A percentile compares a stretch with the other conserved stretches of the same genome.
phyloP scores from a whole-genome alignment of 2,329 filamentous ascomycete genomes.

The Botryotinia convoluta region DNA sequence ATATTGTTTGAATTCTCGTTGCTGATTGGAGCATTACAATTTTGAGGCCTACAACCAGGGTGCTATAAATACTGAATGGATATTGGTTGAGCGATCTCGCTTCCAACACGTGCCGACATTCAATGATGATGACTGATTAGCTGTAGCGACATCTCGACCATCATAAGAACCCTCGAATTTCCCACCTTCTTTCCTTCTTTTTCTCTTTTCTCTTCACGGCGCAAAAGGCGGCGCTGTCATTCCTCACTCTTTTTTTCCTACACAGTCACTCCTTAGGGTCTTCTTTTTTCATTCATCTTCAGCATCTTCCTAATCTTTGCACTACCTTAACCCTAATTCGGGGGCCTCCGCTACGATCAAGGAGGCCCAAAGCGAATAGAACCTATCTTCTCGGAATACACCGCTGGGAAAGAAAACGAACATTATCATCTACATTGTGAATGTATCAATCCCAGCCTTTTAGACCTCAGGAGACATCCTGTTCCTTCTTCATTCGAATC shows the following conservation, averaged over 20 bases:
- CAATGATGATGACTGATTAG: background rate
- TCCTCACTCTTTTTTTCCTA: background rate
- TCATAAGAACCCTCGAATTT: constrained; percentile 5
- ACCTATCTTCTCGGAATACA: constrained; percentile 6
- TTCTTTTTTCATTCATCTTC: background rate
- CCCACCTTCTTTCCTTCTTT: background rate
- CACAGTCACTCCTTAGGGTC: background rate
- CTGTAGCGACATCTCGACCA: background rate
- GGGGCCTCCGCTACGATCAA: constrained; percentile 13
- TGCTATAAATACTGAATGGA: background rate
- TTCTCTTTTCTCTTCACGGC: constrained; percentile 7
- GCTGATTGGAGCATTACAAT: background rate
- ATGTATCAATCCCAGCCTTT: constrained; percentile 18
- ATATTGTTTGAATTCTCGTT: background rate
- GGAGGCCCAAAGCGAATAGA: constrained; percentile 18
- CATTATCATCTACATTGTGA: background rate
- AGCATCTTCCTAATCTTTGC: background rate
- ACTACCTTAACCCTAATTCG: background rate
- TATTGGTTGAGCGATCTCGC: constrained; percentile 5
- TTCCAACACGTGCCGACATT: background rate
- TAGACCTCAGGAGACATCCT: constrained; percentile 13
- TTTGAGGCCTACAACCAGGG: constrained; percentile 12
- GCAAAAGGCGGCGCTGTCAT: constrained; percentile 10
- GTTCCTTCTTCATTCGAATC: background rate
- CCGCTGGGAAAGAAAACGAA: constrained; percentile 8